Evolutionary conservation across 129 eudicot genomes (phyloP).

Genomic region (Sambucus nigra): DNA sequence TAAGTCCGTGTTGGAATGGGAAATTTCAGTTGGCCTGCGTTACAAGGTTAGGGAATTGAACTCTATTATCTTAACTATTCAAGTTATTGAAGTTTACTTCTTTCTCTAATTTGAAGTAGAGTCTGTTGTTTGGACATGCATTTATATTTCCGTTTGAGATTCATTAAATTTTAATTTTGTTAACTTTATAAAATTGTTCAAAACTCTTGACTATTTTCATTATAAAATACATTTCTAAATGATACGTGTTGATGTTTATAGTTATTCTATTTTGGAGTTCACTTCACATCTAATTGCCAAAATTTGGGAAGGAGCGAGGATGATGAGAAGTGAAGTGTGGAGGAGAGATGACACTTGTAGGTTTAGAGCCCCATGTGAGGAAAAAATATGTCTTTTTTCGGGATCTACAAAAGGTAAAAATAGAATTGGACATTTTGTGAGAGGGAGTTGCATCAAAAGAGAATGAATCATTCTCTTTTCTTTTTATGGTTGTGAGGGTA

Average conservation of each 20-base stretch:
- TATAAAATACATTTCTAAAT: neutral
- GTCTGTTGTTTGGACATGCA: neutral
- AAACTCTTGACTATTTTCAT: neutral
- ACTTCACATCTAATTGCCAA: neutral
- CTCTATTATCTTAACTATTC: neutral
- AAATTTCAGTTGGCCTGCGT: constrained; percentile 82
- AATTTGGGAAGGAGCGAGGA: neutral
- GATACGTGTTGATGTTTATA: neutral
- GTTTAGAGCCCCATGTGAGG: too few relatives aligned
- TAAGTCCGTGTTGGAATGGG: constrained; percentile 97
- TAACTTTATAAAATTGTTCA: neutral
- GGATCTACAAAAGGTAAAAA: too few relatives aligned
- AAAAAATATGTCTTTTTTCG: too few relatives aligned
- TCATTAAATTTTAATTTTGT: neutral
- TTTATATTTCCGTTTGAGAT: neutral
- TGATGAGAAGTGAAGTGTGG: neutral
- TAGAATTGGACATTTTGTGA: too few relatives aligned
- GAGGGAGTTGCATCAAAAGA: too few relatives aligned
- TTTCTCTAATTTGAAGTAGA: neutral
- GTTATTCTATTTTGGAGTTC: neutral
- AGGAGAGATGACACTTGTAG: neutral
- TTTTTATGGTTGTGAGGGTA: too few relatives aligned
- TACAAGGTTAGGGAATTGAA: constrained; percentile 56
- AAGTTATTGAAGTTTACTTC: constrained; percentile 5
- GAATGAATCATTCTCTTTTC: too few relatives aligned